These are phyloP conservation scores for Sugiyamaella castrensis DNA, from an alignment of 1,139 yeast species.

Conservation along the genomic window DNA sequence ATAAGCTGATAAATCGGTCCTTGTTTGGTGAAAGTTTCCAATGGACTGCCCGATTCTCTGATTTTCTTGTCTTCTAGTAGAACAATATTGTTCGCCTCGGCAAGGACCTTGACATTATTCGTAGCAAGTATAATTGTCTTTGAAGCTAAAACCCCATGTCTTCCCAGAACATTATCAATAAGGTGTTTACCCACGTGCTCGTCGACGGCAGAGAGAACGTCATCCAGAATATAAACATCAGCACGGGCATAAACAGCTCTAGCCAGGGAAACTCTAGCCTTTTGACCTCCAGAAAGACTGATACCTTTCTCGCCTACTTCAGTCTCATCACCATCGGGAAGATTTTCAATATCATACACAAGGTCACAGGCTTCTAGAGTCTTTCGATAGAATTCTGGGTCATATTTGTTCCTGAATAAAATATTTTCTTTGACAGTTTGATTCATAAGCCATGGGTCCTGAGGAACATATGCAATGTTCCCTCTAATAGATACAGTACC, in stretches of 20 bases:
- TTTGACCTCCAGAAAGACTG: slow-evolving; percentile 87
- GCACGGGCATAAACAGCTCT: slow-evolving; percentile 85
- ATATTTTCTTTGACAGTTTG: slow-evolving; percentile 74
- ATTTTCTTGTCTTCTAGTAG: slow-evolving; percentile 57
- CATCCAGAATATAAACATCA: slow-evolving; percentile 76
- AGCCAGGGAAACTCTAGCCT: slow-evolving; percentile 80
- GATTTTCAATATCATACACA: slow-evolving; percentile 58
- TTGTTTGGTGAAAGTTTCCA: slow-evolving; percentile 26
- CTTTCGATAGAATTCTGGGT: slow-evolving; percentile 60
- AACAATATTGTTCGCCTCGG: slow-evolving; percentile 59
- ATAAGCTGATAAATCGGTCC: slow-evolving; percentile 32
- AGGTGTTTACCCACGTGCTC: slow-evolving; percentile 77
- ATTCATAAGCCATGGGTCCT: slow-evolving; percentile 78
- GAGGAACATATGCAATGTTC: slow-evolving; percentile 75
- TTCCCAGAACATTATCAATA: slow-evolving; percentile 55
- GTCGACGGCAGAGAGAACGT: slow-evolving; percentile 78
- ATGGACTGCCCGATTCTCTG: slow-evolving; percentile 41
- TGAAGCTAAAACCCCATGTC: slow-evolving; percentile 59
- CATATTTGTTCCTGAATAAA: slow-evolving; percentile 71
- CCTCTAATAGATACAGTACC: slow-evolving; percentile 56
- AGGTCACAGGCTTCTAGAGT: slow-evolving; percentile 79
- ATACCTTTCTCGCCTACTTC: slow-evolving; percentile 76
- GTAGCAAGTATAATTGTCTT: slow-evolving; percentile 78
- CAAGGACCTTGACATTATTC: slow-evolving; percentile 69
- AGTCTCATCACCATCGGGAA: slow-evolving; percentile 80